Conservation (phyloP, 148 eudicot genomes). For the Fagopyrum homotropicum region DNA sequence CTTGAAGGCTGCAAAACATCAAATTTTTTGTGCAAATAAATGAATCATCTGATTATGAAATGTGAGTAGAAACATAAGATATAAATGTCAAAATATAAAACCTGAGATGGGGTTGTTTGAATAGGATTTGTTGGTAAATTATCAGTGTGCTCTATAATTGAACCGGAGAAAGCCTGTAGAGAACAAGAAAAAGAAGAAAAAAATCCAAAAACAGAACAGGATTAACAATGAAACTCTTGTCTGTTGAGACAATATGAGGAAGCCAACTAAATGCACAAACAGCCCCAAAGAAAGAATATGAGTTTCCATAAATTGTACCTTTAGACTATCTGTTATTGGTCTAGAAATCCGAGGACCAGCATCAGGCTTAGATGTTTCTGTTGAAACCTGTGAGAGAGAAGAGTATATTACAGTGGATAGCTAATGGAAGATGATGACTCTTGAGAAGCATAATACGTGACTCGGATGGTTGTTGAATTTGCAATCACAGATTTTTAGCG, state of each 20-base stretch:
- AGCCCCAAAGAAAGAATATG: not conserved
- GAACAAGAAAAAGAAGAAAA: constrained; percentile 12
- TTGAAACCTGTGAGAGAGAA: constrained; percentile 25
- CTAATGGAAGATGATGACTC: not conserved
- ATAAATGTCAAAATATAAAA: constrained; percentile 1
- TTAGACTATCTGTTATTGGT: constrained; percentile 25
- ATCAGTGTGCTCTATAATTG: constrained; percentile 62
- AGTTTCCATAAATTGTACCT: constrained; percentile 23
- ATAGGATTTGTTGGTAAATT: constrained; percentile 30
- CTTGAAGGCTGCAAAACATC: constrained; percentile 27
- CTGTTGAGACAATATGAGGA: not conserved
- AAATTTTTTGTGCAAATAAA: not conserved
- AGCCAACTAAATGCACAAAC: not conserved
- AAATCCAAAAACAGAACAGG: not conserved
- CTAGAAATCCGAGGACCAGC: constrained; percentile 14
- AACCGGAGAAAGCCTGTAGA: constrained; percentile 64
- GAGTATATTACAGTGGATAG: not conserved
- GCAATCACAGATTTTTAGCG: no score
- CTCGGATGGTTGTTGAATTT: not conserved
- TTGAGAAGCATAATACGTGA: not conserved
- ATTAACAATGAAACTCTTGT: not conserved
- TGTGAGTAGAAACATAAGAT: not conserved
- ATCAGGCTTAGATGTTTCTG: constrained; percentile 18
- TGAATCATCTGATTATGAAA: not conserved
- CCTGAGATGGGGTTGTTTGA: constrained; percentile 32